phyloP scores from a whole-genome alignment of 768 basidiomycete genomes.

The Kwoniella sp. region DNA sequence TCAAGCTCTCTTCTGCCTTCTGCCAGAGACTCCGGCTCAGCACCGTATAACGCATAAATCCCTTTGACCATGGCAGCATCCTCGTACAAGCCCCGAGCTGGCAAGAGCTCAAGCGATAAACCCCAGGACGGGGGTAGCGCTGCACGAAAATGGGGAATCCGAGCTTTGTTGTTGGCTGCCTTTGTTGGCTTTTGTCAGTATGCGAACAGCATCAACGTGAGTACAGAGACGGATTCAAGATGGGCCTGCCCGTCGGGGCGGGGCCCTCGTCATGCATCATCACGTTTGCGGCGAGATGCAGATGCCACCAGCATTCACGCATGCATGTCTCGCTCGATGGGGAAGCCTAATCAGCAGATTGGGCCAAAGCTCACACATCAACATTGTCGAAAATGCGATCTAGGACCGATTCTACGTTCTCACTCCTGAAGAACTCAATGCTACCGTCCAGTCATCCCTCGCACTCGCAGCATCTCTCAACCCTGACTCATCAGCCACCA shows the following conservation, averaged over 20 bases:
- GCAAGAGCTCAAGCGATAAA: constrained; percentile 2
- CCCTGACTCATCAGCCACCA: constrained; percentile 30
- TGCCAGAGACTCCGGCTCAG: too few species aligned
- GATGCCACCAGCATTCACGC: too few species aligned
- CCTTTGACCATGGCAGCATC: constrained; percentile 13
- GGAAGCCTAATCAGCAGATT: too few species aligned
- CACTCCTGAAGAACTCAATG: constrained; percentile 70
- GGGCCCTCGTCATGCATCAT: too few species aligned
- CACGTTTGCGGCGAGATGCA: too few species aligned
- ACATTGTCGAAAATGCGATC: too few species aligned
- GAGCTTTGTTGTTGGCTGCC: constrained; percentile 19
- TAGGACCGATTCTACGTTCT: constrained; percentile 90
- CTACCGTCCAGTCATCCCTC: constrained; percentile 74
- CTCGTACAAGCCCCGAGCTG: constrained; percentile 24
- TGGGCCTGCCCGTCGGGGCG: too few species aligned
- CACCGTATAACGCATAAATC: too few species aligned
- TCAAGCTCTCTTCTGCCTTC: too few species aligned
- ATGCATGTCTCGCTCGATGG: too few species aligned
- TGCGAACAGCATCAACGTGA: constrained; percentile 22
- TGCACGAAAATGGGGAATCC: constrained; percentile 13
- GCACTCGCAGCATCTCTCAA: constrained; percentile 45
- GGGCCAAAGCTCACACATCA: neutral
- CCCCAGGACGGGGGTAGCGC: neutral
- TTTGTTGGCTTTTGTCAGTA: constrained; percentile 6
- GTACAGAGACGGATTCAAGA: neutral